A percentile compares a stretch with the other conserved stretches of the same genome.
Evolutionary conservation across 768 basidiomycete species (phyloP).

Genomic region (Hericium coralloides): DNA sequence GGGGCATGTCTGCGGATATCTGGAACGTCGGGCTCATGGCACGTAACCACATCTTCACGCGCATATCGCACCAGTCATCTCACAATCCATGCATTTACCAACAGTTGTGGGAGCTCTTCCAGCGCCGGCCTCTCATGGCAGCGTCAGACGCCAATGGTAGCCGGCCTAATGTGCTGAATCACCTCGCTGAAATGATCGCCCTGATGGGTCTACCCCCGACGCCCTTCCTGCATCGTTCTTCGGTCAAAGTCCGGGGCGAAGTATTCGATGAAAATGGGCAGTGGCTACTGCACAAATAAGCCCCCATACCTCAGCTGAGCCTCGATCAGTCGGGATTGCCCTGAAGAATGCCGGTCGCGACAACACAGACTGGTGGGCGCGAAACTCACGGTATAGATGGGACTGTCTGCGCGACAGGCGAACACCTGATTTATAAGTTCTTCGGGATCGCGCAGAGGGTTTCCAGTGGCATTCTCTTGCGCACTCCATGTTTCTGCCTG

Average conservation of each 20-base stretch:
- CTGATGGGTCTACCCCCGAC: not conserved
- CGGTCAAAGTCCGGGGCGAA: not conserved
- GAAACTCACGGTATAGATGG: conserved; percentile 55
- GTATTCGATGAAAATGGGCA: not conserved
- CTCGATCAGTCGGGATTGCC: not conserved
- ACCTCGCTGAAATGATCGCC: not conserved
- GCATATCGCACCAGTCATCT: not conserved
- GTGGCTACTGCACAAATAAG: not conserved
- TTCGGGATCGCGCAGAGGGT: conserved; percentile 52
- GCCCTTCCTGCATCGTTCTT: not conserved
- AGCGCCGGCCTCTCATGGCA: not conserved
- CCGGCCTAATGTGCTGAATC: not conserved
- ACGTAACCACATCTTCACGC: not conserved
- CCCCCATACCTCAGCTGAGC: not conserved
- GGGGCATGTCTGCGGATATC: not conserved
- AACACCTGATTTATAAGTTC: conserved; percentile 74
- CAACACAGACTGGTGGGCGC: not conserved
- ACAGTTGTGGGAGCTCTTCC: not conserved
- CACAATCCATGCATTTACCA: not conserved
- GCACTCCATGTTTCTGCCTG: conserved; percentile 62
- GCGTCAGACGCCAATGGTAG: not conserved
- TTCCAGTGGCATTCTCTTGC: conserved; percentile 40
- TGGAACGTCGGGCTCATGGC: not conserved
- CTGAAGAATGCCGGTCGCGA: not conserved
- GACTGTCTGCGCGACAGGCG: conserved; percentile 45